These are phyloP conservation scores for Rhazya stricta DNA, from an alignment of 257 asterid species.

Conservation along the genomic window DNA sequence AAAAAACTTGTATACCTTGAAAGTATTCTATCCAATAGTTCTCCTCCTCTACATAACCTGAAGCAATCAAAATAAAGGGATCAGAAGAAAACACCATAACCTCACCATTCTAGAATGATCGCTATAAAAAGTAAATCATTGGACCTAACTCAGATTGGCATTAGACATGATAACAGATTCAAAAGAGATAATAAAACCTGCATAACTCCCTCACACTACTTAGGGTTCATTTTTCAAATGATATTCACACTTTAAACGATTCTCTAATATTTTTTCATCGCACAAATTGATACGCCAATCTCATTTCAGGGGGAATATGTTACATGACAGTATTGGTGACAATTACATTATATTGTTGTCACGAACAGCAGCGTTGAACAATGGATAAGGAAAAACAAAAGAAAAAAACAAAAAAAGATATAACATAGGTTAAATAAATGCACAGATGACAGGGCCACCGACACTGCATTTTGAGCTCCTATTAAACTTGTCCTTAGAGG, in stretches of 20 bases:
- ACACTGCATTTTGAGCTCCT: not conserved
- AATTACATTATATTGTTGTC: not conserved
- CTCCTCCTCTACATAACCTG: conserved; percentile 92
- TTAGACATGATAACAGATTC: not conserved
- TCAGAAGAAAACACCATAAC: not conserved
- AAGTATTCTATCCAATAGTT: conserved; percentile 68
- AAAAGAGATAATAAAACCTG: not conserved
- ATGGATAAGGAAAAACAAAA: not conserved
- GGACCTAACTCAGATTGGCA: not conserved
- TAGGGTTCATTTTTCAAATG: not conserved
- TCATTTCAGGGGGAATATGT: not conserved
- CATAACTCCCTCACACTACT: not conserved
- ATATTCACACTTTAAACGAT: not conserved
- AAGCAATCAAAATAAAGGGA: conserved; percentile 5
- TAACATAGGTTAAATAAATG: not conserved
- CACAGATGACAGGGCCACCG: not conserved
- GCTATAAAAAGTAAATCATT: not conserved
- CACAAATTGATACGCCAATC: not conserved
- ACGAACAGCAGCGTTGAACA: not conserved
- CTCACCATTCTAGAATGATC: not conserved
- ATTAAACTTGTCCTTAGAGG: not conserved
- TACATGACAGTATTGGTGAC: not conserved
- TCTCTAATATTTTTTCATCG: not conserved
- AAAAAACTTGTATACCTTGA: conserved; percentile 40
- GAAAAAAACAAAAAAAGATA: not conserved